Percentiles rank a stretch among this genome's conserved stretches.
Evolutionary conservation across 2,329 filamentous ascomycete species (phyloP).

Genomic region (Parasarocladium wereldwijsianum): DNA sequence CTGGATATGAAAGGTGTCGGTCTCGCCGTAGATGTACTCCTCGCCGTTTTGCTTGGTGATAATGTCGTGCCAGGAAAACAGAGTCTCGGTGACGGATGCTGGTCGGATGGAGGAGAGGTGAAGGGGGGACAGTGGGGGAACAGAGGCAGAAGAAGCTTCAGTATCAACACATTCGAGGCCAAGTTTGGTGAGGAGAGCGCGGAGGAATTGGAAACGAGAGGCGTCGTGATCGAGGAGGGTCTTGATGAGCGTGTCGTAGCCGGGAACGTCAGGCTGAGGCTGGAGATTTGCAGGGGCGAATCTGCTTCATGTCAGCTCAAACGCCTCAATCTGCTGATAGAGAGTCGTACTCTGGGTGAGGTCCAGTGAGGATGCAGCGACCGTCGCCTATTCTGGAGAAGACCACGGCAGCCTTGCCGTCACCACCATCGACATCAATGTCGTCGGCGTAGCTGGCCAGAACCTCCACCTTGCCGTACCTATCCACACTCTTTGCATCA

Average conservation of each 20-base stretch:
- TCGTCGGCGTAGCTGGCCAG: slow-evolving; percentile 67
- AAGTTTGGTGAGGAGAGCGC: slow-evolving; percentile 64
- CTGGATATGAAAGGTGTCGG: slow-evolving; percentile 70
- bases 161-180: slow-evolving; percentile 67
- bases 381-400: slow-evolving; percentile 75
- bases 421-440: slow-evolving; percentile 61
- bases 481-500: slow-evolving; percentile 48
- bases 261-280: slow-evolving; percentile 47
- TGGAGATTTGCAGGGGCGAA: slow-evolving; percentile 71
- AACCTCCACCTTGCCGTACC: slow-evolving; percentile 59
- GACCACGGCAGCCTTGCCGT: slow-evolving; percentile 63
- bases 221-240: slow-evolving; percentile 54
- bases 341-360: slow-evolving; percentile 69
- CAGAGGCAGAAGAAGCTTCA: slow-evolving; percentile 38
- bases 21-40: slow-evolving; percentile 64
- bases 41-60: slow-evolving; percentile 50
- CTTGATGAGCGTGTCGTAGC: slow-evolving; percentile 57
- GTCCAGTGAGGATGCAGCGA: slow-evolving; percentile 64
- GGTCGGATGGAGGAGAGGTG: slow-evolving; percentile 62
- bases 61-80: slow-evolving; percentile 52
- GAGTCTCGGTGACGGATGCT: slow-evolving; percentile 49
- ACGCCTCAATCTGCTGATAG: background rate
- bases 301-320: slow-evolving; percentile 27
- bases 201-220: slow-evolving; percentile 59
- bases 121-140: slow-evolving; percentile 68